These are phyloP conservation scores for Naganishia cerealis DNA, from an alignment of 1,284 basidiomycete species.

Conservation along the genomic window DNA sequence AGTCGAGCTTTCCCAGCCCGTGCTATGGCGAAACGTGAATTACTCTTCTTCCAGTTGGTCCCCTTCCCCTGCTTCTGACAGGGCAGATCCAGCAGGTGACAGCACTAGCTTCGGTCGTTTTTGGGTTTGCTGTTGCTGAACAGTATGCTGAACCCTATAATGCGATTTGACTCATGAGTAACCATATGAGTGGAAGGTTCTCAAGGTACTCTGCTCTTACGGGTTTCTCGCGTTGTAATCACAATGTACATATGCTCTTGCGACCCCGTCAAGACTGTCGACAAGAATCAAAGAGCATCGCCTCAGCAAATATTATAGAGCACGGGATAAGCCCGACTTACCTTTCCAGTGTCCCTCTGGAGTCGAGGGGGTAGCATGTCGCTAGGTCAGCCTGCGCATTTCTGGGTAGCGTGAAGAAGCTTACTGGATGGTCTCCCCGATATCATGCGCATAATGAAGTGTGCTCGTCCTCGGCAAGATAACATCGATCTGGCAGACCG, in stretches of 20 bases:
- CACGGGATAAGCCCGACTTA: background rate
- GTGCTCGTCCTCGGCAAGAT: slow-evolving; percentile 54
- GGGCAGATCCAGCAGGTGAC: slow-evolving; percentile 13
- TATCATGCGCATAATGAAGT: slow-evolving; percentile 55
- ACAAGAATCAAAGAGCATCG: slow-evolving; percentile 19
- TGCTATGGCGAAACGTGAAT: background rate
- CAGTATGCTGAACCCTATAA: slow-evolving; percentile 13
- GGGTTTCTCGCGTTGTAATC: slow-evolving; percentile 33
- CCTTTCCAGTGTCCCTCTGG: slow-evolving; percentile 25
- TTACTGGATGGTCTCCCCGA: slow-evolving; percentile 55
- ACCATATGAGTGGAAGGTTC: too few species aligned
- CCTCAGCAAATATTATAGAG: slow-evolving; percentile 34
- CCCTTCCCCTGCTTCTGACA: slow-evolving; percentile 10
- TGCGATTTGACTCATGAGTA: background rate
- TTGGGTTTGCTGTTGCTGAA: slow-evolving; percentile 24
- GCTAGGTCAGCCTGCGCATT: background rate
- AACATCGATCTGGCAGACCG: slow-evolving; percentile 45
- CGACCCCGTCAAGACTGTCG: slow-evolving; percentile 52
- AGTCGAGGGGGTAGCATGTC: background rate
- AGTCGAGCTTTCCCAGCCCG: background rate
- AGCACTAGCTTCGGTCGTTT: slow-evolving; percentile 22
- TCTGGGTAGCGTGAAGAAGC: background rate
- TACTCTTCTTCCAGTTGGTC: slow-evolving; percentile 6
- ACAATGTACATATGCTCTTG: slow-evolving; percentile 56
- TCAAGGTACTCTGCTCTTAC: slow-evolving; percentile 7